A percentile compares a stretch with the other conserved stretches of the same genome.
Conservation (phyloP, 148 eudicot genomes). For the Fagopyrum esculentum region DNA sequence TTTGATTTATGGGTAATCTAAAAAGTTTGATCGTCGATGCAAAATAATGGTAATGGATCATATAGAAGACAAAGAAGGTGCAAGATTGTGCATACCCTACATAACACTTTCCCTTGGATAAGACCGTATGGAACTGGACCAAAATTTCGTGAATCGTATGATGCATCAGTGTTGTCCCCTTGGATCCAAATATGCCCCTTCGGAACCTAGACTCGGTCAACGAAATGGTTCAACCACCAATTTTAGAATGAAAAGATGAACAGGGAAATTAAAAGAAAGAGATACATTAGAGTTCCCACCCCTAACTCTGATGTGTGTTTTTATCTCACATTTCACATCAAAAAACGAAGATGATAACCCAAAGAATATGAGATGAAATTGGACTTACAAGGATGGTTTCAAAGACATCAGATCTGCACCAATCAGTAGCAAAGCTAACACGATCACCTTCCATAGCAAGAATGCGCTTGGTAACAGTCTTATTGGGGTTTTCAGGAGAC, state of each 20-base stretch:
- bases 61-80: background rate
- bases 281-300: background rate
- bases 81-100: constrained; percentile 43
- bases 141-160: constrained; percentile 67
- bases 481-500: constrained; percentile 57
- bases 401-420: constrained; percentile 26
- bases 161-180: constrained; percentile 75
- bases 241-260: background rate
- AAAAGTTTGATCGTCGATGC: background rate
- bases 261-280: background rate
- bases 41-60: background rate
- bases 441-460: constrained; percentile 66
- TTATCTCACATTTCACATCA: background rate
- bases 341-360: background rate
- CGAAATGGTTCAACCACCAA: background rate
- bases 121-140: constrained; percentile 86
- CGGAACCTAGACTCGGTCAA: constrained; percentile 49
- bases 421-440: constrained; percentile 37
- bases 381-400: constrained; percentile 46
- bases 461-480: constrained; percentile 55
- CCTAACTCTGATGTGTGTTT: background rate
- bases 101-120: constrained; percentile 67
- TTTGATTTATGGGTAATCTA: background rate
- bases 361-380: background rate
- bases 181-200: constrained; percentile 94